Conservation (phyloP, 441 rosid species). For the Syzygium syzygioides region DNA sequence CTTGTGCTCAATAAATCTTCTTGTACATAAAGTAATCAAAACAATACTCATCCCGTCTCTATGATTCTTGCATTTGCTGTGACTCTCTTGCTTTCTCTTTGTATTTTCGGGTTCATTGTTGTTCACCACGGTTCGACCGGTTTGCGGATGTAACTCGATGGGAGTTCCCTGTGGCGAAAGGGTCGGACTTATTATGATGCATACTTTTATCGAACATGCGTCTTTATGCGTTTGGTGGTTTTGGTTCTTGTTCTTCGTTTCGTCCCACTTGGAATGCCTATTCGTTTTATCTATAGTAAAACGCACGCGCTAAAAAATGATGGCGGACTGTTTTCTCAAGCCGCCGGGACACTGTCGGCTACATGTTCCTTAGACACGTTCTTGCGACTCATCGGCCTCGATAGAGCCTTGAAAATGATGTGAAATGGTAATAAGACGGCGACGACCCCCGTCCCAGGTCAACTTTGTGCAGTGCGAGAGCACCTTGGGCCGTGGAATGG, state of each 20-base stretch:
- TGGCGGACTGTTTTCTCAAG: neutral
- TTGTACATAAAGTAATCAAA: neutral
- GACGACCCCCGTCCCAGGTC: neutral
- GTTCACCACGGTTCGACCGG: neutral
- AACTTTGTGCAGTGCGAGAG: neutral
- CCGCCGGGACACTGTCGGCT: neutral
- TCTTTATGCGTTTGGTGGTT: neutral
- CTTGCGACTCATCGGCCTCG: neutral
- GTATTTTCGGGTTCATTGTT: neutral
- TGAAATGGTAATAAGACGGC: neutral
- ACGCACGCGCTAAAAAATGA: neutral
- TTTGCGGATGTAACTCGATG: neutral
- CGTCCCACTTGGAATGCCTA: neutral
- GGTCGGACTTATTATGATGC: neutral
- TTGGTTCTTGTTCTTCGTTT: neutral
- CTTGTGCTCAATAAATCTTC: neutral
- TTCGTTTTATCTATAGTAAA: neutral
- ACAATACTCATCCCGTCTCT: neutral
- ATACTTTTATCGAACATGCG: neutral
- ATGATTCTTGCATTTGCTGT: neutral
- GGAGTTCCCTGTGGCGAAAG: neutral
- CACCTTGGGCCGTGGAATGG: neutral
- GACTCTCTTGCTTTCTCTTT: neutral
- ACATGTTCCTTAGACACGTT: neutral
- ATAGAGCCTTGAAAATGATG: neutral